These are phyloP conservation scores for Fonsecaea nubica DNA, from an alignment of 2,329 filamentous ascomycete species.

Conservation along the genomic window DNA sequence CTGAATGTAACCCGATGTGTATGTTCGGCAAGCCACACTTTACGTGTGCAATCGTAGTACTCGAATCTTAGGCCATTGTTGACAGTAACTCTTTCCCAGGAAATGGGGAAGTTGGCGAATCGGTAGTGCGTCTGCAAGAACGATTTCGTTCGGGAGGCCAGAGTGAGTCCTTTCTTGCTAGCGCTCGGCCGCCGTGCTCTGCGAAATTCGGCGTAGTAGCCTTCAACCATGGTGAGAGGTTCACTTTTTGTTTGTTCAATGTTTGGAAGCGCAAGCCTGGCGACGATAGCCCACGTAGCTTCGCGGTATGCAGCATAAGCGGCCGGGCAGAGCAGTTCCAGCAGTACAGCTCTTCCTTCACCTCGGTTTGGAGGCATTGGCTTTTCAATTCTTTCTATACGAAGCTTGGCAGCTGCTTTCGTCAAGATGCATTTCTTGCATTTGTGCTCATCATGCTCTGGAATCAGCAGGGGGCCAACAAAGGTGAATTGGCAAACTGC, in stretches of 20 bases:
- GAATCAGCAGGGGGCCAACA: conserved; percentile 7
- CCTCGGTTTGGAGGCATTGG: conserved; percentile 44
- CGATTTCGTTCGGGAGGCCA: conserved; percentile 58
- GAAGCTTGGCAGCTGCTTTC: conserved; percentile 11
- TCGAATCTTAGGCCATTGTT: conserved; percentile 55
- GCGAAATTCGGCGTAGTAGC: conserved; percentile 45
- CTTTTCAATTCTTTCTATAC: conserved; percentile 23
- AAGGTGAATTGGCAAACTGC: conserved; percentile 6
- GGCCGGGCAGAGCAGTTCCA: conserved; percentile 59
- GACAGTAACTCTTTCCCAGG: conserved; percentile 52
- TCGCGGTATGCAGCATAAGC: conserved; percentile 59
- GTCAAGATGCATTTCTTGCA: conserved; percentile 24
- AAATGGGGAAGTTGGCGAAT: conserved; percentile 50
- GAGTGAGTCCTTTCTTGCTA: conserved; percentile 41
- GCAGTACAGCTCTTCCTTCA: conserved; percentile 49
- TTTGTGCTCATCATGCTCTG: conserved; percentile 15
- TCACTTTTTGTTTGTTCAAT: conserved; percentile 9
- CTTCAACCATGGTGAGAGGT: conserved; percentile 42
- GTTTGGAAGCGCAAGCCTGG: conserved; percentile 45
- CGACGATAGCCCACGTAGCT: conserved; percentile 58
- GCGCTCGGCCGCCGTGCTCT: conserved; percentile 35
- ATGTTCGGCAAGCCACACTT: conserved; percentile 49
- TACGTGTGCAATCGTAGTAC: conserved; percentile 55
- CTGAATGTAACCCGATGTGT: conserved; percentile 50
- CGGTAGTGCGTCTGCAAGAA: conserved; percentile 58